Evolutionary conservation across 1,139 yeast species (phyloP).

Genomic region (Nadsonia starkeyi-henricii): DNA sequence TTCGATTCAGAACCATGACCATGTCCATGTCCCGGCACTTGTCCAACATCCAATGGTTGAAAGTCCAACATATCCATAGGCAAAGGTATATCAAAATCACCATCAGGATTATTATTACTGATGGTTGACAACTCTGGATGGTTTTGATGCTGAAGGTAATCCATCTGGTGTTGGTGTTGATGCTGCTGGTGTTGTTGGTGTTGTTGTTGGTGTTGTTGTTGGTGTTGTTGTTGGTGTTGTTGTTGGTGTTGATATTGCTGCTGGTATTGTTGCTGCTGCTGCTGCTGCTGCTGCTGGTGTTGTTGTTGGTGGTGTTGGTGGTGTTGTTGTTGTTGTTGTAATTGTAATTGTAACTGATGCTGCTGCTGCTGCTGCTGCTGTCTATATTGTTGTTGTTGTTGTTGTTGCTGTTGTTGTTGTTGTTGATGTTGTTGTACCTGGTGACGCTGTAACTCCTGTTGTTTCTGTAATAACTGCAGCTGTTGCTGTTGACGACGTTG

Average conservation of each 20-base stretch:
- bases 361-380: background rate
- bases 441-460: background rate
- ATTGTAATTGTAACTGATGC: background rate
- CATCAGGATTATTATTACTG: too few species aligned
- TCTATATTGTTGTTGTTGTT: background rate
- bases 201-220: background rate
- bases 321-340: background rate
- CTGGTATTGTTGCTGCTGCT: background rate
- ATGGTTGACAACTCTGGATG: too few species aligned
- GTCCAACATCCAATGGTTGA: too few species aligned
- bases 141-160: background rate
- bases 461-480: background rate
- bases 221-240: background rate
- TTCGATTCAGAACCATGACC: too few species aligned
- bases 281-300: constrained; percentile 2
- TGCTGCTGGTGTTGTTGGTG: background rate
- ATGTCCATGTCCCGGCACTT: background rate
- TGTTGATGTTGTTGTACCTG: background rate
- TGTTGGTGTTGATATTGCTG: too few species aligned
- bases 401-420: background rate
- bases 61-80: too few species aligned
- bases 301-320: background rate
- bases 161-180: constrained; percentile 2
- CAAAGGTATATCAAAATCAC: too few species aligned
- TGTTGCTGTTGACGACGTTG: background rate